Conservation (phyloP, 2,329 filamentous ascomycete species). For the Atkinsonella hypoxylon region DNA sequence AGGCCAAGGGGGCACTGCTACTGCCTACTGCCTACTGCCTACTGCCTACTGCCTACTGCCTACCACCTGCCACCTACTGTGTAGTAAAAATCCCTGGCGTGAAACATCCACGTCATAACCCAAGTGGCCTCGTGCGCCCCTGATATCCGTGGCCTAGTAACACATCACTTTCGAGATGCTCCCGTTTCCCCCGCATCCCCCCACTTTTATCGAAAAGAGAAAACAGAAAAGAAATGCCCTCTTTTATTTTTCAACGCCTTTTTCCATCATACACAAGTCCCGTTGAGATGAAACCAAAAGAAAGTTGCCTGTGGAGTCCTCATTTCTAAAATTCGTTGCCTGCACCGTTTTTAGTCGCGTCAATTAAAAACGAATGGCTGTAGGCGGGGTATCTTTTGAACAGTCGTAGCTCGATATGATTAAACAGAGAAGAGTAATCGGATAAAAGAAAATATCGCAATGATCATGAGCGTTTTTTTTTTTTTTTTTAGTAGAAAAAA, state of each 20-base stretch:
- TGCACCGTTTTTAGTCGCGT: not conserved
- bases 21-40: too few species aligned
- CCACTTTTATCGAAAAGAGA: not conserved
- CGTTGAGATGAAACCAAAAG: not conserved
- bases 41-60: too few species aligned
- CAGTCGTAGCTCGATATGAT: not conserved
- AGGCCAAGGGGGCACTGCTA: too few species aligned
- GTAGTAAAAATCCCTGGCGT: not conserved
- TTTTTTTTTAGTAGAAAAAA: too few species aligned
- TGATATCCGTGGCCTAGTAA: not conserved
- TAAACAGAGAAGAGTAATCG: conserved; percentile 1
- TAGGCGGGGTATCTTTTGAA: conserved; percentile 17
- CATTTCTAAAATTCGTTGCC: not conserved
- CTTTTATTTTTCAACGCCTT: not conserved
- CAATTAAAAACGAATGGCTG: conserved; percentile 13
- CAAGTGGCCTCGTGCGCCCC: not conserved
- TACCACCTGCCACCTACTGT: not conserved
- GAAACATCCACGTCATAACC: not conserved
- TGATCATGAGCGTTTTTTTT: not conserved
- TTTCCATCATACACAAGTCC: not conserved
- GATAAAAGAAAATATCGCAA: conserved; percentile 1
- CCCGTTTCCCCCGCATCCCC: not conserved
- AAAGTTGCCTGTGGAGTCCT: not conserved
- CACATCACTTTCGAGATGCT: not conserved
- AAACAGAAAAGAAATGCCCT: not conserved